Evolutionary conservation across 108 stramenopile genomes (phyloP).

Genomic region (Nannochloropsis oceanica): DNA sequence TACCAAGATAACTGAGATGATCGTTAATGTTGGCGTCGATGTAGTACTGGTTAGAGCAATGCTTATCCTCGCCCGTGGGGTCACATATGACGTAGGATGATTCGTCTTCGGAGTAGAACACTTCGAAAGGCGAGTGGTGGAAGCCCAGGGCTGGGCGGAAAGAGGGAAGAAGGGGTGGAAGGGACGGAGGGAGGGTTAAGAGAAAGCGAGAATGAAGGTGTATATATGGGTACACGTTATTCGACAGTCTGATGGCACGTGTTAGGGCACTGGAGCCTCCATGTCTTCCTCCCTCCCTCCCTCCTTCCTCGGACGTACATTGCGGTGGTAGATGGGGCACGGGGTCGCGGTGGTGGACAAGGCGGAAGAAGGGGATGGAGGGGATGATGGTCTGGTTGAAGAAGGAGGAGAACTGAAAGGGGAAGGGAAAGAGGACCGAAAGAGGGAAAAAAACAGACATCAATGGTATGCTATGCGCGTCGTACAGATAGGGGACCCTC

Average conservation of each 20-base stretch:
- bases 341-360: conserved; percentile 9
- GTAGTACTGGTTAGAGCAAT: conserved; percentile 1
- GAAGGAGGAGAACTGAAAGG: background rate
- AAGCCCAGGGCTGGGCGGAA: background rate
- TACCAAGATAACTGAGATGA: background rate
- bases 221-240: too few relatives aligned
- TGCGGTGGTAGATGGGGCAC: conserved; percentile 1
- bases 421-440: background rate
- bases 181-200: background rate
- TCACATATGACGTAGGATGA: background rate
- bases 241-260: too few relatives aligned
- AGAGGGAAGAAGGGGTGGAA: background rate
- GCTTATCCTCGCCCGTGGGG: conserved; percentile 4
- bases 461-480: too few relatives aligned
- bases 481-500: too few relatives aligned
- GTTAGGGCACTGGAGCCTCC: too few relatives aligned
- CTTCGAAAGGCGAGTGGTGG: conserved; percentile 12
- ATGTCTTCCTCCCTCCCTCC: background rate
- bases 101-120: background rate
- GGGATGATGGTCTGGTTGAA: background rate
- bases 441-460: background rate
- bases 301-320: background rate
- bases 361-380: background rate
- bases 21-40: background rate
- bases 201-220: background rate